phyloP scores from a whole-genome alignment of 2,329 filamentous ascomycete genomes.

The Calonectria henricotiae region DNA sequence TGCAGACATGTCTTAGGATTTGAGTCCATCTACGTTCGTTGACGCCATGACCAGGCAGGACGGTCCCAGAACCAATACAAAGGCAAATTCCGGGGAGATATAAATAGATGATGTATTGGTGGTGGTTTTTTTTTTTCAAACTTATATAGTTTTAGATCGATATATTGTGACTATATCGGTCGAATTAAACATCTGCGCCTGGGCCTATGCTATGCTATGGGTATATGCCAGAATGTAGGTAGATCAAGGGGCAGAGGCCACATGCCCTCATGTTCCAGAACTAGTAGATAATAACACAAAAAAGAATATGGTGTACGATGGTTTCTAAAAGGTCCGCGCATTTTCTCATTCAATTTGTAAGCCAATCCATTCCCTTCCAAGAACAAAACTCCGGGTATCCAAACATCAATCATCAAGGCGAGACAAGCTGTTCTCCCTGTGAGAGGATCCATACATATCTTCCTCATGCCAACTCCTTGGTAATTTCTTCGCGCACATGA shows the following conservation, averaged over 20 bases:
- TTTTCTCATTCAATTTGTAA: conserved; percentile 50
- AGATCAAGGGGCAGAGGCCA: conserved; percentile 37
- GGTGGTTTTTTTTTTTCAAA: too few species aligned
- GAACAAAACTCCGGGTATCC: conserved; percentile 49
- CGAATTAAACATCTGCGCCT: conserved; percentile 52
- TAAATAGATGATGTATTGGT: too few species aligned
- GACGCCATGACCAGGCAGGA: neutral
- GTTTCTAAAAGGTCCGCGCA: conserved; percentile 36
- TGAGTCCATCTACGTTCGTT: neutral
- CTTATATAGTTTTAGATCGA: neutral
- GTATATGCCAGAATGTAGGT: conserved; percentile 58
- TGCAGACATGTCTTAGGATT: conserved; percentile 4
- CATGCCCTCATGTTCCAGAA: conserved; percentile 36
- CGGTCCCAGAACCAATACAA: neutral
- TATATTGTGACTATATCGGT: conserved; percentile 48
- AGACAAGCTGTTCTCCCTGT: conserved; percentile 29
- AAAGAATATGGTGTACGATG: conserved; percentile 18
- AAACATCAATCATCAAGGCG: conserved; percentile 52
- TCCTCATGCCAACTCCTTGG: conserved; percentile 71
- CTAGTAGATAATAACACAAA: conserved; percentile 38
- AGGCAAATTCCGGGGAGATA: too few species aligned
- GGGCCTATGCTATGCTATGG: conserved; percentile 58
- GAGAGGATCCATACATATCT: conserved; percentile 53
- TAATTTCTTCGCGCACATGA: conserved; percentile 87
- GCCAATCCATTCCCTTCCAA: conserved; percentile 43